phyloP scores from a whole-genome alignment of 2,329 filamentous ascomycete genomes.

The Sarocladium strictum region DNA sequence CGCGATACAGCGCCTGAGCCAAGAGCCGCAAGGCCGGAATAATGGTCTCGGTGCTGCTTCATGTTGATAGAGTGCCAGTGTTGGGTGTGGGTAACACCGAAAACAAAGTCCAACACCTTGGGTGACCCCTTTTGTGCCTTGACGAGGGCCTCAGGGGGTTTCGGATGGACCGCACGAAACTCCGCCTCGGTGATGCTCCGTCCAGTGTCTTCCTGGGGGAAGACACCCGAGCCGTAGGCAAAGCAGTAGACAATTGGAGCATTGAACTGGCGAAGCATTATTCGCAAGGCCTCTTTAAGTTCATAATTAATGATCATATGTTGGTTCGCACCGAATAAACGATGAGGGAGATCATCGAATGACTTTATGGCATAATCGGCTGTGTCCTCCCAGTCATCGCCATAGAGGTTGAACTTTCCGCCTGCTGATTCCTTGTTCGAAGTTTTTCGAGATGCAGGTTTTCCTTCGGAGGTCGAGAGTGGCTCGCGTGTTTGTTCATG shows the following conservation, averaged over 20 bases:
- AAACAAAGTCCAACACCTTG: conserved; percentile 98
- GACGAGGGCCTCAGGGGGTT: conserved; percentile 72
- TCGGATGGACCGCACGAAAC: conserved; percentile 66
- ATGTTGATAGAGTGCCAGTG: conserved; percentile 97
- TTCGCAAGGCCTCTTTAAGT: conserved; percentile 83
- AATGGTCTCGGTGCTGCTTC: conserved; percentile 82
- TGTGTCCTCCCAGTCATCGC: conserved; percentile 37
- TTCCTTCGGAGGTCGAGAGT: conserved; percentile 2
- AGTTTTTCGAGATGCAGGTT: conserved; percentile 13
- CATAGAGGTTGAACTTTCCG: conserved; percentile 30
- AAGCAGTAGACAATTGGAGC: conserved; percentile 95
- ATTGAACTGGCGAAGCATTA: conserved; percentile 84
- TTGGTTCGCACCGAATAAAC: conserved; percentile 85
- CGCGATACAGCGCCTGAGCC: conserved; percentile 80
- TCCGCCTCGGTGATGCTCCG: conserved; percentile 49
- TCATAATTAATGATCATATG: conserved; percentile 94
- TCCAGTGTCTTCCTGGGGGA: conserved; percentile 63
- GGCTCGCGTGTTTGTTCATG: not conserved
- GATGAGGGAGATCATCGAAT: conserved; percentile 39
- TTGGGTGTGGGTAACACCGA: conserved; percentile 88
- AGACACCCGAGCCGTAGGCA: conserved; percentile 95
- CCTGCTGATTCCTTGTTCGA: conserved; percentile 20
- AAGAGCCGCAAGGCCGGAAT: conserved; percentile 76
- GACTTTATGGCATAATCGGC: conserved; percentile 34
- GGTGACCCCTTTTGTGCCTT: conserved; percentile 81